phyloP scores from a whole-genome alignment of 225 moss, liverwort and hornwort species.

The Sphagnum contortum region DNA sequence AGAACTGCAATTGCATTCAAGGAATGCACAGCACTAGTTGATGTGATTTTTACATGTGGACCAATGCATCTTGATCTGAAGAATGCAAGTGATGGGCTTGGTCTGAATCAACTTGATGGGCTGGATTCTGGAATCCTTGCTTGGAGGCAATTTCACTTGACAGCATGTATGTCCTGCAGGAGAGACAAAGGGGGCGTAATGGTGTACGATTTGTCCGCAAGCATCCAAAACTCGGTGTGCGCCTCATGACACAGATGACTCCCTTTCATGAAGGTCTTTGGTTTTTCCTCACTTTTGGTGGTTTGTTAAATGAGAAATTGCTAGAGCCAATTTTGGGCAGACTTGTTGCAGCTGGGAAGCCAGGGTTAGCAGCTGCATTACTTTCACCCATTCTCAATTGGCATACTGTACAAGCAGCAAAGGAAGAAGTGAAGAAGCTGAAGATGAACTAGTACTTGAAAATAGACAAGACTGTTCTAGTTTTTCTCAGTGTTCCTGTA shows the following conservation, averaged over 20 bases:
- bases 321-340: conserved; percentile 40
- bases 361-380: conserved; percentile 55
- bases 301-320: conserved; percentile 49
- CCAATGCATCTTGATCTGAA: no score
- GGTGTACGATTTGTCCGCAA: conserved; percentile 74
- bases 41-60: no score
- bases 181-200: conserved; percentile 71
- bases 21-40: no score
- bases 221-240: conserved; percentile 65
- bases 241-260: conserved; percentile 77
- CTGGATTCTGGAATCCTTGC: no score
- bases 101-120: no score
- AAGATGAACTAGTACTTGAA: conserved; percentile 9
- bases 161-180: conserved; percentile 26
- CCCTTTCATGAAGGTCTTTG: conserved; percentile 64
- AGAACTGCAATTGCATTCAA: no score
- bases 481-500: no score
- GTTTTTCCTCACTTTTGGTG: conserved; percentile 69
- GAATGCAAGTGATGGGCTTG: no score
- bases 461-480: no score
- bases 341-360: conserved; percentile 33
- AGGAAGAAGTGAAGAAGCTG: conserved; percentile 47
- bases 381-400: conserved; percentile 68
- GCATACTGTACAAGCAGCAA: conserved; percentile 76
- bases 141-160: no score